Conservation (phyloP, 2,329 filamentous ascomycete species). For the Bisporella sp. region DNA sequence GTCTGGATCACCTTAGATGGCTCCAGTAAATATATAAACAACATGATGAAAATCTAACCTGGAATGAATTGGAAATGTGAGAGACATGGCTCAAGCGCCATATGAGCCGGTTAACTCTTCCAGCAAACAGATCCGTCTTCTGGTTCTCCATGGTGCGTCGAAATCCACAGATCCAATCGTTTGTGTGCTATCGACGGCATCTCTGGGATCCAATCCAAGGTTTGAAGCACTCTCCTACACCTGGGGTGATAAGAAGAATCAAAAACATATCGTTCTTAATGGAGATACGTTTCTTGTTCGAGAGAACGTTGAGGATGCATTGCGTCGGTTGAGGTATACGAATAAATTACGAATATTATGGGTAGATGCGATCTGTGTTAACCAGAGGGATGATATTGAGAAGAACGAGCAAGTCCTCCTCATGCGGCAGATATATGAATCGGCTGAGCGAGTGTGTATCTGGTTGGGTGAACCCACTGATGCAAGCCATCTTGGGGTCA, state of each 20-base stretch:
- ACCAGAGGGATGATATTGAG: slow-evolving; percentile 16
- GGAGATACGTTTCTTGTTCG: not conserved
- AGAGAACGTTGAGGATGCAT: not conserved
- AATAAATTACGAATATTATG: slow-evolving; percentile 10
- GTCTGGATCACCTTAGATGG: no score
- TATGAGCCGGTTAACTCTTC: no score
- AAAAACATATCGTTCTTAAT: not conserved
- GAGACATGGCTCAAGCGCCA: no score
- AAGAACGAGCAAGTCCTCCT: slow-evolving; percentile 13
- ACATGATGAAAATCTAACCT: no score
- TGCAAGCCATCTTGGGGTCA: no score
- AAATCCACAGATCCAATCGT: not conserved
- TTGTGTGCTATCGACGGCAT: not conserved
- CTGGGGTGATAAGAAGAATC: not conserved
- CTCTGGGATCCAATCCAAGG: not conserved
- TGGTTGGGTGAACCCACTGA: no score
- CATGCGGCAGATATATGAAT: slow-evolving; percentile 8
- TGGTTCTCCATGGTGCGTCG: no score
- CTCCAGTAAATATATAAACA: no score
- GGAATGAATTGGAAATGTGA: no score
- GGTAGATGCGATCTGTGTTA: slow-evolving; percentile 23
- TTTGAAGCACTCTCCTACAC: not conserved
- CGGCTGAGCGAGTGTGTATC: no score
- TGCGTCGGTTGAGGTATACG: not conserved
- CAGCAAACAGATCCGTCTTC: no score